Evolutionary conservation across 192 early-diverging fungal genomes (phyloP).

Genomic region (Coemansia sp.): DNA sequence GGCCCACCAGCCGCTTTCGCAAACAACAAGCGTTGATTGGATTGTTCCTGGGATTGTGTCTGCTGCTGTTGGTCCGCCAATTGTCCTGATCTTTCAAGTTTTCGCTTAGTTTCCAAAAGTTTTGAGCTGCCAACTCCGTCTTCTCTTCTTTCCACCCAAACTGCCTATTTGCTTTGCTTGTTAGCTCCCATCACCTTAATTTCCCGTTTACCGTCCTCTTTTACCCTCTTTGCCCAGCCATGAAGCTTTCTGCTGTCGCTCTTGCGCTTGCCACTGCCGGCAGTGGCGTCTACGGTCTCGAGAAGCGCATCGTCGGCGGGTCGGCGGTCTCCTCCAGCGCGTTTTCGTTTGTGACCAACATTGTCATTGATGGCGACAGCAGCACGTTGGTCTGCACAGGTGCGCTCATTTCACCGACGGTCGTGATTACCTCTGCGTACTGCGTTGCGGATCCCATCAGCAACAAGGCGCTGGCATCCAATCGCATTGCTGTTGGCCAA

Average conservation of each 20-base stretch:
- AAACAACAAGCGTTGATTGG: conserved; percentile 4
- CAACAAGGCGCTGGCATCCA: conserved; percentile 40
- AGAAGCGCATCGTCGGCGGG: conserved; percentile 40
- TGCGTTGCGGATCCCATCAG: conserved; percentile 49
- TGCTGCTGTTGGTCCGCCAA: background rate
- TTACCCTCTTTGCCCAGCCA: background rate
- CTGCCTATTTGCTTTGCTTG: background rate
- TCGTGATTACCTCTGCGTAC: conserved; percentile 32
- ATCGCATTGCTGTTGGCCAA: conserved; percentile 34
- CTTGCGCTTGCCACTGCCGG: conserved; percentile 32
- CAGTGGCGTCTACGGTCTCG: conserved; percentile 30
- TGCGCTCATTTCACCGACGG: conserved; percentile 39
- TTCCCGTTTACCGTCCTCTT: background rate
- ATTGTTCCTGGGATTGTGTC: background rate
- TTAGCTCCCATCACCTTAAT: conserved; percentile 1
- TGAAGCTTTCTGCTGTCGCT: conserved; percentile 37
- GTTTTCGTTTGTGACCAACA: conserved; percentile 37
- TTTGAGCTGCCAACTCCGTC: background rate
- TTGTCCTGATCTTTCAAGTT: background rate
- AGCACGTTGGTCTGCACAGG: conserved; percentile 31
- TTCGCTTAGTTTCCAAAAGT: too few species aligned
- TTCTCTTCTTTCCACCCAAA: background rate
- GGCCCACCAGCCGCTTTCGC: background rate
- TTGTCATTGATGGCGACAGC: conserved; percentile 19
- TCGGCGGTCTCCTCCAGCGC: conserved; percentile 9